phyloP scores from a whole-genome alignment of 2,329 filamentous ascomycete species.

The Trichoderma afroharzianum region DNA sequence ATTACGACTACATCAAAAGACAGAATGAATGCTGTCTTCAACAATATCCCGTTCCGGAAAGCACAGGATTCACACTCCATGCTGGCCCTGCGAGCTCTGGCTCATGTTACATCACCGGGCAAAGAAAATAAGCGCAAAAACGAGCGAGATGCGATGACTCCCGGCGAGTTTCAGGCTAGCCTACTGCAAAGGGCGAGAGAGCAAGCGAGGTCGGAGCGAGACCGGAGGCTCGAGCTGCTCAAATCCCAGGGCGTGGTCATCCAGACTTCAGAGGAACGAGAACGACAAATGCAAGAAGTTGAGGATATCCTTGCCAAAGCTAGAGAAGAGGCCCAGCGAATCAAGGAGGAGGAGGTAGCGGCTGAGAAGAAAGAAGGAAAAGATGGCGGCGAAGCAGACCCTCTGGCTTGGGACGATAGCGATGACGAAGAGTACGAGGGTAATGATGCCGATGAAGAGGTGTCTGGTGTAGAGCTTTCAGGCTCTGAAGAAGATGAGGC shows the following conservation, averaged over 20 bases:
- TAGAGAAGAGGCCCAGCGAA: constrained; percentile 68
- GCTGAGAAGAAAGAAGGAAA: constrained; percentile 63
- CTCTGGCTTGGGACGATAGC: constrained; percentile 55
- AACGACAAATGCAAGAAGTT: constrained; percentile 74
- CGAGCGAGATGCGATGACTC: constrained; percentile 58
- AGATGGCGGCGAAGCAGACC: constrained; percentile 45
- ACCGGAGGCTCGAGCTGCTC: constrained; percentile 72
- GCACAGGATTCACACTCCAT: constrained; percentile 62
- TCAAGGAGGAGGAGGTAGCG: constrained; percentile 73
- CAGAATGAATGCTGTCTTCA: constrained; percentile 62
- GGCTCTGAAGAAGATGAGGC: constrained; percentile 42
- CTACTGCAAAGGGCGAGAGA: constrained; percentile 70
- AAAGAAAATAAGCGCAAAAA: constrained; percentile 46
- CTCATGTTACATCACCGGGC: constrained; percentile 63
- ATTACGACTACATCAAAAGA: constrained; percentile 50
- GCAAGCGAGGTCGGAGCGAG: constrained; percentile 75
- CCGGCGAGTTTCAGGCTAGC: constrained; percentile 63
- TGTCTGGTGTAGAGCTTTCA: constrained; percentile 40
- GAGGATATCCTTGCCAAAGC: constrained; percentile 87
- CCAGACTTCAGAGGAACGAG: constrained; percentile 81
- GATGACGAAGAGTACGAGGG: constrained; percentile 50
- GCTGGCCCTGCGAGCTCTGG: constrained; percentile 67
- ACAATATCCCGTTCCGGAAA: constrained; percentile 61
- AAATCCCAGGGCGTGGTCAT: constrained; percentile 76
- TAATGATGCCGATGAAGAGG: constrained; percentile 38